Conservation (phyloP, 2,329 filamentous ascomycete genomes). For the Ceratocystis ficicola region DNA sequence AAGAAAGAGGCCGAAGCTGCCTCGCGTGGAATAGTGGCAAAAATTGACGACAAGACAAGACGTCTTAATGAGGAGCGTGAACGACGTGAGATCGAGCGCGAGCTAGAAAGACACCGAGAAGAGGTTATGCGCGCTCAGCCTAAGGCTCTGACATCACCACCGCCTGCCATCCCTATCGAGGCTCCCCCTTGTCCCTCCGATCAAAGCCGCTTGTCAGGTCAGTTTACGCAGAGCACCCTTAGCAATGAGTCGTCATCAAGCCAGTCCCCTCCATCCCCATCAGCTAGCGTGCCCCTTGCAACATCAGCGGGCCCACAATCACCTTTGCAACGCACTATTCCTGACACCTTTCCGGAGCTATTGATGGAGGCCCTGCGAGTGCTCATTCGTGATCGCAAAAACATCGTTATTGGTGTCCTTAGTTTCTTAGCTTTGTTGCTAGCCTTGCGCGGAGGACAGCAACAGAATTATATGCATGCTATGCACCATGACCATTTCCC, state of each 20-base stretch:
- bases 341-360: conserved; percentile 42
- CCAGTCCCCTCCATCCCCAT: neutral
- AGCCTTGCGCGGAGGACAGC: conserved; percentile 31
- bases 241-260: neutral
- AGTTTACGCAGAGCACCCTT: neutral
- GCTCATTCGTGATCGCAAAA: conserved; percentile 46
- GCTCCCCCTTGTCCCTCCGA: conserved; percentile 15
- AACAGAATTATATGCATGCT: conserved; percentile 23
- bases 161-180: conserved; percentile 22
- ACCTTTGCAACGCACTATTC: conserved; percentile 10
- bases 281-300: conserved; percentile 23
- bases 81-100: conserved; percentile 9
- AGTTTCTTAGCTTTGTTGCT: conserved; percentile 43
- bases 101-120: conserved; percentile 14
- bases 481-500: conserved; percentile 14
- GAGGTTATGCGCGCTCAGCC: conserved; percentile 15
- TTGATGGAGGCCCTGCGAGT: conserved; percentile 43
- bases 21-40: conserved; percentile 15
- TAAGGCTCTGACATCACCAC: conserved; percentile 18
- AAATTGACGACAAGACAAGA: conserved; percentile 14
- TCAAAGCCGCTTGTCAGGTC: conserved; percentile 2
- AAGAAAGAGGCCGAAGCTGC: conserved; percentile 28
- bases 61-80: conserved; percentile 18
- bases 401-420: conserved; percentile 44
- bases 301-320: neutral